Conservation (phyloP, 2,329 filamentous ascomycete species). For the Albifimbria verrucaria region DNA sequence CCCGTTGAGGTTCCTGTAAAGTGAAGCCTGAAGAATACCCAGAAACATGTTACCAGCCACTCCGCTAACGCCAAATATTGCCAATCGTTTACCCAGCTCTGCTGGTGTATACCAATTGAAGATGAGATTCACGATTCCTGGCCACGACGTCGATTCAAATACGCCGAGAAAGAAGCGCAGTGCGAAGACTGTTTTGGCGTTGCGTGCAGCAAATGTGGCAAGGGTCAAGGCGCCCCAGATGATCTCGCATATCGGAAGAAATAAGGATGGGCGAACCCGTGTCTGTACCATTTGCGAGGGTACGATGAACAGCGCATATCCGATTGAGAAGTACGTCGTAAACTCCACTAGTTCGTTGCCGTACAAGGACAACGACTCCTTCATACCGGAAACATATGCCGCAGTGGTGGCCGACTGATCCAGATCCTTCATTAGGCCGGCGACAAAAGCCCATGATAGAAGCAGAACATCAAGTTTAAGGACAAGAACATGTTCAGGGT, state of each 20-base stretch:
- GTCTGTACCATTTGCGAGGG: constrained; percentile 36
- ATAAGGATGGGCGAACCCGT: constrained; percentile 35
- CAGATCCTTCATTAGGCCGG: constrained; percentile 33
- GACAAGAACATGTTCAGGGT: constrained; percentile 27
- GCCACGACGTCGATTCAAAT: constrained; percentile 53
- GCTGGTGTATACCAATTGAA: constrained; percentile 58
- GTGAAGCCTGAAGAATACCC: constrained; percentile 29
- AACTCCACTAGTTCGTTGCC: constrained; percentile 54
- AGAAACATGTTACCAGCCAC: constrained; percentile 41
- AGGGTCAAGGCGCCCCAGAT: constrained; percentile 27
- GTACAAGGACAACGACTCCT: constrained; percentile 35
- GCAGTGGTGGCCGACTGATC: constrained; percentile 33
- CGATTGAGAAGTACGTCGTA: constrained; percentile 53
- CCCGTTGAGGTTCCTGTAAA: constrained; percentile 22
- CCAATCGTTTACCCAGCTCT: constrained; percentile 55
- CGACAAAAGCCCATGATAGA: constrained; percentile 32
- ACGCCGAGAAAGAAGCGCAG: constrained; percentile 53
- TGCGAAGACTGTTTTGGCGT: constrained; percentile 9
- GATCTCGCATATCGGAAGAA: constrained; percentile 35
- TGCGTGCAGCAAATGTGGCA: neutral
- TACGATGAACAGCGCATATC: constrained; percentile 51
- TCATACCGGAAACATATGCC: constrained; percentile 35
- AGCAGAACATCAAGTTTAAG: constrained; percentile 31
- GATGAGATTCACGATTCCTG: constrained; percentile 51
- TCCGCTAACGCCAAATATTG: constrained; percentile 55